Evolutionary conservation across 2,329 filamentous ascomycete genomes (phyloP).

Genomic region (Fusarium vanettenii): DNA sequence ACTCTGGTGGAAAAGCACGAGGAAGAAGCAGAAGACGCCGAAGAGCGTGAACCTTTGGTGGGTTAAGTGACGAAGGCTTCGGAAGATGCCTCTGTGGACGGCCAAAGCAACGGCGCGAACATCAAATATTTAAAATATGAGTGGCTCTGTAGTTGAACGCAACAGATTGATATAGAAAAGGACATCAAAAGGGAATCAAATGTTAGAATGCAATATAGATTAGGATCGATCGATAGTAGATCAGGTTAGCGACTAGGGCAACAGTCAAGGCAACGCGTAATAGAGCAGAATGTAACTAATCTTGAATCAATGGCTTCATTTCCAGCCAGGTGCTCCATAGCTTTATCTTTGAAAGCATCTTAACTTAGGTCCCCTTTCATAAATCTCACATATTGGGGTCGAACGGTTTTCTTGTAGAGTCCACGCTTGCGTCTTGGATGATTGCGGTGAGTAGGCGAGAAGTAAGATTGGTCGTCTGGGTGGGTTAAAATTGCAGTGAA

Average conservation of each 20-base stretch:
- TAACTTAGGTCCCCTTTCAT: not conserved
- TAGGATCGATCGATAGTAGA: not conserved
- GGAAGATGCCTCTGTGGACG: not conserved
- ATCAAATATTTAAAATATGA: not conserved
- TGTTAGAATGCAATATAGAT: not conserved
- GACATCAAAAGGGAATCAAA: not conserved
- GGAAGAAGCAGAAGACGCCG: not conserved
- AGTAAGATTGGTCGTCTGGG: not conserved
- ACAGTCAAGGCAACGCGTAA: not conserved
- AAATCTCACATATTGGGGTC: not conserved
- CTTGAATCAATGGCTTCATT: not conserved
- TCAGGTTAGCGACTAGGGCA: not conserved
- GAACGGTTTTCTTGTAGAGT: not conserved
- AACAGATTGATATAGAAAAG: not conserved
- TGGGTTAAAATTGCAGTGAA: not conserved
- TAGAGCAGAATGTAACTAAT: not conserved
- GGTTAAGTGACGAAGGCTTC: not conserved
- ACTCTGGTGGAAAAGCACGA: constrained; percentile 45
- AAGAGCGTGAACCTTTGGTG: constrained; percentile 5
- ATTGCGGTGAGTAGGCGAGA: not conserved
- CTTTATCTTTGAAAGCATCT: not conserved
- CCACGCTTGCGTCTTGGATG: not conserved
- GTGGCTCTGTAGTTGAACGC: no score
- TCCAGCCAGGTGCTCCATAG: no score
- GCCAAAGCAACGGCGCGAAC: not conserved